These are phyloP conservation scores for Jaenimonas drosophilae DNA, from an alignment of 208 protist species.

Conservation along the genomic window DNA sequence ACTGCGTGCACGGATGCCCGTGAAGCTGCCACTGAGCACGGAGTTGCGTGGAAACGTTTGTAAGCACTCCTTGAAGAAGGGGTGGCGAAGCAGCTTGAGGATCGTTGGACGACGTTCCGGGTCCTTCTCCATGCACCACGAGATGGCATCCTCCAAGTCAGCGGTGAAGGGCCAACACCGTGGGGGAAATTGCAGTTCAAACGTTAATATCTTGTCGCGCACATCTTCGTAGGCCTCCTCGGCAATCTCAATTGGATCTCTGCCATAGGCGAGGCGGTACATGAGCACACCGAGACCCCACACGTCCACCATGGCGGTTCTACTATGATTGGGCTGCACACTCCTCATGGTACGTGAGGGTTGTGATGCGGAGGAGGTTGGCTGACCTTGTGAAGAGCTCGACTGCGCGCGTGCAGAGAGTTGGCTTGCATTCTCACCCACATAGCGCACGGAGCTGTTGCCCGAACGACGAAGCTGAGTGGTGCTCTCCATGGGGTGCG, in stretches of 20 bases:
- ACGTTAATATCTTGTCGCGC: slow-evolving; percentile 17
- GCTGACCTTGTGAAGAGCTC: no score
- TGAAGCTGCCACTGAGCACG: no score
- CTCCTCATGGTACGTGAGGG: no score
- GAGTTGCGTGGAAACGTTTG: no score
- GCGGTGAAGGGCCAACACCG: slow-evolving; percentile 32
- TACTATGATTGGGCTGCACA: no score
- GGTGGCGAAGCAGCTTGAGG: slow-evolving; percentile 32
- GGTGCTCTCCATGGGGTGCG: no score
- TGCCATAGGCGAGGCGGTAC: slow-evolving; percentile 71
- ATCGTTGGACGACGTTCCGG: slow-evolving; percentile 40
- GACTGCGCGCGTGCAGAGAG: no score
- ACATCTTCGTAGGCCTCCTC: slow-evolving; percentile 46
- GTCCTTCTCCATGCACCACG: slow-evolving; percentile 41
- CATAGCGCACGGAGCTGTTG: no score
- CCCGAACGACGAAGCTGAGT: no score
- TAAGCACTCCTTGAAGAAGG: slow-evolving; percentile 34
- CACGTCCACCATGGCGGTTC: slow-evolving; percentile 60
- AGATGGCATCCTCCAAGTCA: slow-evolving; percentile 45
- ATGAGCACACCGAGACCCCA: slow-evolving; percentile 80
- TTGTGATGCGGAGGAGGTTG: no score
- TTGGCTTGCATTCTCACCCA: no score
- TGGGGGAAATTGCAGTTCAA: slow-evolving; percentile 25
- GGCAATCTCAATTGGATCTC: slow-evolving; percentile 45
- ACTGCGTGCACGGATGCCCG: background rate